phyloP scores from a whole-genome alignment of 2,329 filamentous ascomycete species.

The Aureobasidium leucospermi region DNA sequence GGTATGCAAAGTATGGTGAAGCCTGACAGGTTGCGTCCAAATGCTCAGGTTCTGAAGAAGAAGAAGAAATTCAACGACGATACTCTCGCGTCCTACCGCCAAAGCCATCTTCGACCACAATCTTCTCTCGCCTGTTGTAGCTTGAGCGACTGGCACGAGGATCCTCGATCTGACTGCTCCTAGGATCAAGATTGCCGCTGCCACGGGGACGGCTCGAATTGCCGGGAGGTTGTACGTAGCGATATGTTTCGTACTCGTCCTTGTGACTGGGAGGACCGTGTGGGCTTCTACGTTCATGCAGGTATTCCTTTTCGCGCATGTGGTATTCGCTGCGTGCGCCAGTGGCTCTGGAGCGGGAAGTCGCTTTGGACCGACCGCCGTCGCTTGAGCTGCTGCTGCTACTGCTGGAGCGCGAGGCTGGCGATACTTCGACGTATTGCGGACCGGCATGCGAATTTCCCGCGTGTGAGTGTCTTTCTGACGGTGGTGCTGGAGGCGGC shows the following conservation, averaged over 20 bases:
- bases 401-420: conserved; percentile 19
- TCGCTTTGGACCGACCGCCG: conserved; percentile 22
- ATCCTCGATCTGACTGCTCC: conserved; percentile 19
- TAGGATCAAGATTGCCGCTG: conserved; percentile 18
- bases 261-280: conserved; percentile 16
- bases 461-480: conserved; percentile 19
- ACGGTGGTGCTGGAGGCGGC: conserved; percentile 23
- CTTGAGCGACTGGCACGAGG: conserved; percentile 20
- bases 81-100: conserved; percentile 15
- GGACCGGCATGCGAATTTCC: conserved; percentile 22
- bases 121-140: conserved; percentile 17
- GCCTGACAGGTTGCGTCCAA: not conserved
- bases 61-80: not conserved
- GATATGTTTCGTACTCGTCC: conserved; percentile 38
- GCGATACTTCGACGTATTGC: conserved; percentile 41
- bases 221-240: conserved; percentile 37
- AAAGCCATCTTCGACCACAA: conserved; percentile 18
- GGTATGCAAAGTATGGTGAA: not conserved
- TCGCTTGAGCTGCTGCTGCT: conserved; percentile 25
- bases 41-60: not conserved
- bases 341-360: conserved; percentile 16
- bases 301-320: conserved; percentile 36
- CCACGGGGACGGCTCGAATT: not conserved
- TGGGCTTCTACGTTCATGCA: conserved; percentile 30
- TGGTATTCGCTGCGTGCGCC: conserved; percentile 30